phyloP scores from a whole-genome alignment of 805 yeast genomes.

The Candida morakotiae region DNA sequence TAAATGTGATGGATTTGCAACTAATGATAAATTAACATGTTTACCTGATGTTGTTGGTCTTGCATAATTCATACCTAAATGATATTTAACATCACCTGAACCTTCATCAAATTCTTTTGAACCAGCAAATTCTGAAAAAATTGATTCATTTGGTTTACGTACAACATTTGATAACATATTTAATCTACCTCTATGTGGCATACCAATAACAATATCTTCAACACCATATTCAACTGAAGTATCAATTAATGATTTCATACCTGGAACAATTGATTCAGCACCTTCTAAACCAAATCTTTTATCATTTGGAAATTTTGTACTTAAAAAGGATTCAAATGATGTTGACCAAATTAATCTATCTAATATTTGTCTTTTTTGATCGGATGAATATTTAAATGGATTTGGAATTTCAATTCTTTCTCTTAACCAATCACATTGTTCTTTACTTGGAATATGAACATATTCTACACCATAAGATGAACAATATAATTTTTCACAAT shows the following conservation, averaged over 20 bases:
- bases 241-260: conserved; percentile 93
- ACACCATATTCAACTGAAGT: conserved; percentile 88
- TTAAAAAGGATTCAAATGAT: conserved; percentile 85
- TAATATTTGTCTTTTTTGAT: conserved; percentile 92
- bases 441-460: conserved; percentile 93
- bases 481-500: conserved; percentile 85
- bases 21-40: conserved; percentile 89
- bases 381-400: conserved; percentile 78
- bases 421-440: conserved; percentile 97
- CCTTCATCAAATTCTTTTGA: conserved; percentile 90
- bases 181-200: conserved; percentile 99
- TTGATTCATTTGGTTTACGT: conserved; percentile 97
- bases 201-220: conserved; percentile 95
- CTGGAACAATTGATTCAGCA: conserved; percentile 94
- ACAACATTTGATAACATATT: conserved; percentile 97
- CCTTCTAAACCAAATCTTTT: conserved; percentile 99
- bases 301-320: conserved; percentile 96
- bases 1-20: conserved; percentile 98
- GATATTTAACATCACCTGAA: conserved; percentile 98
- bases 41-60: conserved; percentile 99
- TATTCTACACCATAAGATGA: conserved; percentile 89
- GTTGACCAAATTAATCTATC: conserved; percentile 97
- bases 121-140: conserved; percentile 94
- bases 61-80: conserved; percentile 97
- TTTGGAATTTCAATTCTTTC: conserved; percentile 90